Conservation (phyloP, 441 rosid genomes). For the Erysimum cheiri region DNA sequence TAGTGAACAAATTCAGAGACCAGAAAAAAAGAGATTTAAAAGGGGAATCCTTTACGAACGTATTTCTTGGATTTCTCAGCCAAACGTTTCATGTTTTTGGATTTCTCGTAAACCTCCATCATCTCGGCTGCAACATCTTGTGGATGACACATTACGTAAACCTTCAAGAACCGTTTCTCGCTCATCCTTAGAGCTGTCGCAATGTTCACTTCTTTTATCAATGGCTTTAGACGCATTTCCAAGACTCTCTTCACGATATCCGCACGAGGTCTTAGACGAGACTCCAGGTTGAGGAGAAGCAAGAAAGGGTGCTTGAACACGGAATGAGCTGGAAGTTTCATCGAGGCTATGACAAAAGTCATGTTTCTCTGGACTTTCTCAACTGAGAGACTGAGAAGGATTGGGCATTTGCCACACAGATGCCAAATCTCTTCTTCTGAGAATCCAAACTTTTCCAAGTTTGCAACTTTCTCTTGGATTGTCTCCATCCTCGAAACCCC, state of each 20-base stretch:
- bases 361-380: constrained; percentile 88
- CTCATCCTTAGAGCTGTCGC: constrained; percentile 66
- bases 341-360: constrained; percentile 69
- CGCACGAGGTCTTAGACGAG: constrained; percentile 63
- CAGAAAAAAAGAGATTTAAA: constrained; percentile 44
- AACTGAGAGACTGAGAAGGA: constrained; percentile 65
- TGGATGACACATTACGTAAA: constrained; percentile 61
- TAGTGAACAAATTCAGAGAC: constrained; percentile 1
- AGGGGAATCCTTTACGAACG: constrained; percentile 64
- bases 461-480: constrained; percentile 67
- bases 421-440: constrained; percentile 70
- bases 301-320: constrained; percentile 59
- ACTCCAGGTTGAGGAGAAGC: constrained; percentile 60
- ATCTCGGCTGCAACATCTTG: constrained; percentile 56
- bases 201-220: constrained; percentile 40
- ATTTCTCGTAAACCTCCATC: constrained; percentile 55
- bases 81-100: constrained; percentile 63
- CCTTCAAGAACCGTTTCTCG: constrained; percentile 61
- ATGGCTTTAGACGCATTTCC: constrained; percentile 65
- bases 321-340: constrained; percentile 62
- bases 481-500: constrained; percentile 79
- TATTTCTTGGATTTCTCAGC: constrained; percentile 63
- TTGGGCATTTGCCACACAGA: constrained; percentile 65
- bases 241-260: constrained; percentile 60
- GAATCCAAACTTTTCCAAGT: constrained; percentile 74